Conservation (phyloP, 805 yeast genomes). For the Starmerella gropengiesseri region DNA sequence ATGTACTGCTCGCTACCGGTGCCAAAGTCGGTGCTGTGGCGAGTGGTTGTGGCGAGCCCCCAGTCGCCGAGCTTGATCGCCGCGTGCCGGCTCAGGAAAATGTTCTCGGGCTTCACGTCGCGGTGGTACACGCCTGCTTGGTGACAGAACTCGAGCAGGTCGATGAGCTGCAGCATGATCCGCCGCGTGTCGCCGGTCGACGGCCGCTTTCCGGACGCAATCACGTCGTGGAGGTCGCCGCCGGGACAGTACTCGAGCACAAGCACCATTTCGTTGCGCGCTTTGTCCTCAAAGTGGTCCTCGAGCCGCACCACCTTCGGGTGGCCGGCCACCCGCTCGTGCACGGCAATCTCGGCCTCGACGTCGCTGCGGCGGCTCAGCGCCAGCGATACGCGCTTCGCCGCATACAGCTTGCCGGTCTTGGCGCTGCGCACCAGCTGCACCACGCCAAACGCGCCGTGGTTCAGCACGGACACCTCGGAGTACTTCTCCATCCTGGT, state of each 20-base stretch:
- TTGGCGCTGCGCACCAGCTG: slow-evolving; percentile 65
- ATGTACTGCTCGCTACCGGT: slow-evolving; percentile 85
- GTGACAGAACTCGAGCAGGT: slow-evolving; percentile 76
- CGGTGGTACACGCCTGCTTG: slow-evolving; percentile 91
- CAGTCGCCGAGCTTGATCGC: slow-evolving; percentile 68
- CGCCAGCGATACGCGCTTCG: slow-evolving; percentile 50
- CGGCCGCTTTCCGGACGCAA: slow-evolving; percentile 41
- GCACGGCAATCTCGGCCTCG: slow-evolving; percentile 42
- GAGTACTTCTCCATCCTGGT: slow-evolving; percentile 38
- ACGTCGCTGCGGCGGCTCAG: slow-evolving; percentile 15
- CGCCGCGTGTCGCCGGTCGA: slow-evolving; percentile 34
- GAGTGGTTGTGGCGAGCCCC: slow-evolving; percentile 66
- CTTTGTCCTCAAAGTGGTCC: slow-evolving; percentile 48
- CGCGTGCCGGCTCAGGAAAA: slow-evolving; percentile 54
- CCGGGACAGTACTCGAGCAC: slow-evolving; percentile 78
- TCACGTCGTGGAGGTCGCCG: slow-evolving; percentile 79
- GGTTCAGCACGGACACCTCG: slow-evolving; percentile 54
- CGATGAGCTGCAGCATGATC: slow-evolving; percentile 64
- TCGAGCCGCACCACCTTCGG: slow-evolving; percentile 69
- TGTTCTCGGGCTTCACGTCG: slow-evolving; percentile 94
- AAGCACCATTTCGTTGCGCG: slow-evolving; percentile 39
- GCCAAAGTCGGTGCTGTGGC: slow-evolving; percentile 59
- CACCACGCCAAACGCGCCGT: slow-evolving; percentile 90
- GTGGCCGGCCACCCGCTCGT: slow-evolving; percentile 63
- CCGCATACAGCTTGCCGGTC: slow-evolving; percentile 55